Evolutionary conservation across 2,329 filamentous ascomycete genomes (phyloP), one percentile per base, ranked within the genome.

Genomic region (Pestalotiopsis sp.): DNA sequence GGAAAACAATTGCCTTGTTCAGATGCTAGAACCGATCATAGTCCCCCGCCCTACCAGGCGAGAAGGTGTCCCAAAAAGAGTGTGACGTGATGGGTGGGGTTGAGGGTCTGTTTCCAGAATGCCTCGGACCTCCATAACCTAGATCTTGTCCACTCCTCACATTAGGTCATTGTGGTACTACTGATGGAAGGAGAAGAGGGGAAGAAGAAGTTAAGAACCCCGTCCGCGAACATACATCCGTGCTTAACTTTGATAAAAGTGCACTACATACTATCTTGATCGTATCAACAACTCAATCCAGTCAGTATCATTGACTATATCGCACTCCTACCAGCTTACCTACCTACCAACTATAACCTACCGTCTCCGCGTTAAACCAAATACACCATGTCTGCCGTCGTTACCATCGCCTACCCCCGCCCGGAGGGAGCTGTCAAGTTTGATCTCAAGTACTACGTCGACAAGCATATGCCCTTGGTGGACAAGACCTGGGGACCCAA

Each of bases 401-500:
- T 76, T 65, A 74, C 73, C 38, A 74, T 81, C 35, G 66, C 81
- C 56, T 86, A 85, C 73, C 81, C 83, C 3, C 73, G 76, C 61
- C 79, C 75, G n/a, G 48, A 39, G 20, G 60, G 60, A 39, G 72
- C 56, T 44, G 22, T 57, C 40, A 65, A 65, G 48, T 75, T 84
- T 70, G 77, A 83, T 40, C 48, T 65, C 52, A 38, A 61, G 22
- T 86, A 86, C 79, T 86, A 85, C 73, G 72, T 84, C 48, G 66
- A 72, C 3, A 79, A 70, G 22, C 84, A 86, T 77, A 83, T 86
- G 80, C 78, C 81, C 1, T 74, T 86, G 2, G 81, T 81, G 17
- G 68, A 73, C 35, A 75, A 79, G 61, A 69, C 71, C 30, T 85
- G 83, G 83, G 69, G 66, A 0, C 68, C 73, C 1, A 71, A 76